Conservation (phyloP, 306 rosid species). For the Trifolium dubium region DNA sequence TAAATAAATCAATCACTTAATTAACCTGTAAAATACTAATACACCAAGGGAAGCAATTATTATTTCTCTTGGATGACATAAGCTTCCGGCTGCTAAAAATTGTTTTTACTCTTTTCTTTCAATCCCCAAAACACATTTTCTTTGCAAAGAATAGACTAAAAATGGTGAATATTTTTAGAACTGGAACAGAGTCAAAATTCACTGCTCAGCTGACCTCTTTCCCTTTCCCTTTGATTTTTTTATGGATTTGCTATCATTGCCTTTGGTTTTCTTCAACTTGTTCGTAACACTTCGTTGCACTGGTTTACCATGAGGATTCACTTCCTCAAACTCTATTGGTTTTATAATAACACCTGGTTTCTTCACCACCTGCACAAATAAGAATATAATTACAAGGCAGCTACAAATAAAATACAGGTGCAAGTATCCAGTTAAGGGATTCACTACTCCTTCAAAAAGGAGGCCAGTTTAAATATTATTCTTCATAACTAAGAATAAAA, state of each 20-base stretch:
- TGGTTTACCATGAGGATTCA: constrained; percentile 60
- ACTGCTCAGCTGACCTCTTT: constrained; percentile 10
- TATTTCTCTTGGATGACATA: not conserved
- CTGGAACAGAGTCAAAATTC: constrained; percentile 26
- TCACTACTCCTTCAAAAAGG: not conserved
- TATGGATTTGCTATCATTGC: constrained; percentile 40
- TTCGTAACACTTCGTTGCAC: constrained; percentile 57
- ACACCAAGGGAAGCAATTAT: not conserved
- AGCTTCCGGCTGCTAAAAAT: not conserved
- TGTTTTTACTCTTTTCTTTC: not conserved
- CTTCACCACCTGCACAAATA: constrained; percentile 74
- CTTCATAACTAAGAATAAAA: not conserved
- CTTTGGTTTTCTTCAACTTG: constrained; percentile 48
- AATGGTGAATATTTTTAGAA: constrained; percentile 35
- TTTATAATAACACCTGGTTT: constrained; percentile 77
- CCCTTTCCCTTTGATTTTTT: constrained; percentile 47
- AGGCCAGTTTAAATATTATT: not conserved
- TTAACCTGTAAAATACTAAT: not conserved
- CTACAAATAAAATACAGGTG: not conserved
- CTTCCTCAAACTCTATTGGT: constrained; percentile 74
- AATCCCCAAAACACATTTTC: not conserved
- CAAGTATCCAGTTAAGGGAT: constrained; percentile 15
- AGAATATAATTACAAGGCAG: constrained; percentile 10
- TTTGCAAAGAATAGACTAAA: constrained; percentile 26
- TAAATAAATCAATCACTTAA: not conserved